Evolutionary conservation across 2,329 filamentous ascomycete genomes (phyloP), one percentile per base, ranked within the genome.

Genomic region (Amphichorda felina): DNA sequence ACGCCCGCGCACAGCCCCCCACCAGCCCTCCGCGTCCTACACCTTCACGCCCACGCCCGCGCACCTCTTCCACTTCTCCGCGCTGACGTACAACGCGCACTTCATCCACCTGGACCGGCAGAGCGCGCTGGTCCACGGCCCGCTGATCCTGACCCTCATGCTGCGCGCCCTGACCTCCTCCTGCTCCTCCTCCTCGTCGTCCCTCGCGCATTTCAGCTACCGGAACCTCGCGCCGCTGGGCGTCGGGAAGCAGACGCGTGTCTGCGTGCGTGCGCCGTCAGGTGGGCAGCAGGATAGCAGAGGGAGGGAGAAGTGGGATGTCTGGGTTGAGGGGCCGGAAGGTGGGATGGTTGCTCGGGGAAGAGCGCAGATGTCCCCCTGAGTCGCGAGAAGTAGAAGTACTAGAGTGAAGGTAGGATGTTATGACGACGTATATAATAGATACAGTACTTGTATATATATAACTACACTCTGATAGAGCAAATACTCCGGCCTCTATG

Each of bases 1-100:
- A 5, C n/a, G 18, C 28, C 14, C 8, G 14, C 8, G 16, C n/a
- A n/a, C 30, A 31, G 19, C 13, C 26, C 29, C 26, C 22, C 11
- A 29, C n/a, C 2, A 28, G 33, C 26, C 19, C 11, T 27, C 30
- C 11, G 8, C 32, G 15, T 38, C 28, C 3, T 51, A 82, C 45
- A 60, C 62, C 1, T 59, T 94, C 17, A 70, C 60, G 0, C 85
- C 87, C 1, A 78, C 79, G 3, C 65, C 72, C 3, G 64, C 71
- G 4, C 71, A 95, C 4, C 75, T 98, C 36, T 94, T 94, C 61
- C 77, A 88, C 39, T 96, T 89, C 64, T 91, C 82, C 15, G 87
- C 87, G 0, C 72, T 98, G 24, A 89, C 83, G 3, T 88, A 86
- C 64, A 98, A 98, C 56, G 85, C 86, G 2, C 91, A 98, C 57